Percentiles rank a stretch among this genome's conserved stretches.
These are phyloP conservation scores for Coccomyxa sp. DNA, from an alignment of 139 green algal species.

Conservation along the genomic window DNA sequence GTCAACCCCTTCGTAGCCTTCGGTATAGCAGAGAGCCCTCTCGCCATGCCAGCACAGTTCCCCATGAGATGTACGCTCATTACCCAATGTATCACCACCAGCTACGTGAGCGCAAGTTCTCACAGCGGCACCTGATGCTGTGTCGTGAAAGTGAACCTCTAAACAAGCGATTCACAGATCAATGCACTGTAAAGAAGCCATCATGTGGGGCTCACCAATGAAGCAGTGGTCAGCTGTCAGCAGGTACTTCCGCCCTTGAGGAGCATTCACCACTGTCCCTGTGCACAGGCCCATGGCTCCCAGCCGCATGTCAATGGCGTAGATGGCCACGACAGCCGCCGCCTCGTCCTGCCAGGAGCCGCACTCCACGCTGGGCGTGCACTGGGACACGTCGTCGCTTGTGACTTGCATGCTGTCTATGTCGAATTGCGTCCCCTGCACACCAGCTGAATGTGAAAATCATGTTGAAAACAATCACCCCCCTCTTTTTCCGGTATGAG, in stretches of 20 bases:
- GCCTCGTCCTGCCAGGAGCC: neutral
- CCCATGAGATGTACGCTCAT: too few relatives aligned
- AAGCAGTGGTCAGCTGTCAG: constrained; percentile 2
- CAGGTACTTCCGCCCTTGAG: neutral
- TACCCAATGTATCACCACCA: too few relatives aligned
- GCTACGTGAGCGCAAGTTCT: too few relatives aligned
- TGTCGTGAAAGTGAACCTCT: too few relatives aligned
- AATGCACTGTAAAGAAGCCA: neutral
- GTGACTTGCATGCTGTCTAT: neutral
- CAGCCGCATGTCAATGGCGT: neutral
- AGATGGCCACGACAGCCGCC: neutral
- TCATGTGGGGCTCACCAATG: neutral
- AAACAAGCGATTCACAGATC: neutral
- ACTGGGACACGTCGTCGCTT: neutral
- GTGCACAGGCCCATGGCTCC: neutral
- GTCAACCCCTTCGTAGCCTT: neutral
- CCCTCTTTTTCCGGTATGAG: too few relatives aligned
- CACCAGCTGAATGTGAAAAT: neutral
- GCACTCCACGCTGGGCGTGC: neutral
- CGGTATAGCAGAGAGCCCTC: too few relatives aligned
- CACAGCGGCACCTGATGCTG: too few relatives aligned
- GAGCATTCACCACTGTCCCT: neutral
- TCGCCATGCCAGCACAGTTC: too few relatives aligned
- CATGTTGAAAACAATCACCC: too few relatives aligned
- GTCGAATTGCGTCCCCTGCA: constrained; percentile 1